These are phyloP conservation scores for Dillenia turbinata DNA, from an alignment of 164 flowering plant genomes.

Conservation along the genomic window DNA sequence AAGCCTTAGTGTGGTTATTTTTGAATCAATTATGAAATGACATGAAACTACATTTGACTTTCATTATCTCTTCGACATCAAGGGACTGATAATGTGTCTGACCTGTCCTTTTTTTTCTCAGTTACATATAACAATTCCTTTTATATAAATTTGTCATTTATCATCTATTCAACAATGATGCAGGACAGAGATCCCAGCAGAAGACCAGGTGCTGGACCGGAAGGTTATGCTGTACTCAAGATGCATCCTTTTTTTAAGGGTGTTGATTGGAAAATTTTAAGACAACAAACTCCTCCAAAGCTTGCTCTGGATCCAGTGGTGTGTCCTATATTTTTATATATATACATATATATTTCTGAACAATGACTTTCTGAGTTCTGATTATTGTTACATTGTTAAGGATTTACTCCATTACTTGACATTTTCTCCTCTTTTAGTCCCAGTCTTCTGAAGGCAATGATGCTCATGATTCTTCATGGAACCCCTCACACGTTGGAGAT, in stretches of 20 bases:
- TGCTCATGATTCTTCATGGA: constrained; percentile 62
- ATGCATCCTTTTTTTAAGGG: constrained; percentile 84
- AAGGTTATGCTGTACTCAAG: constrained; percentile 80
- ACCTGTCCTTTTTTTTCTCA: too few species aligned
- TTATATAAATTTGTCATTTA: background rate
- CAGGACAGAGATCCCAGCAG: constrained; percentile 85
- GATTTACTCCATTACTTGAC: background rate
- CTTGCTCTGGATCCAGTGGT: constrained; percentile 61
- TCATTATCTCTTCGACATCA: too few species aligned
- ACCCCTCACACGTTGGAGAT: constrained; percentile 75
- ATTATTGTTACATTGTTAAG: background rate
- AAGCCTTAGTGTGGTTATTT: too few species aligned
- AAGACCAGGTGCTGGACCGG: constrained; percentile 92
- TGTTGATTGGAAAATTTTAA: constrained; percentile 73
- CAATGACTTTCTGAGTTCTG: too few species aligned
- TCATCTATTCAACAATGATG: constrained; percentile 11
- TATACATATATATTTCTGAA: too few species aligned
- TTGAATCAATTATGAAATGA: too few species aligned
- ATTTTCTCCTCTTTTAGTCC: constrained; percentile 12
- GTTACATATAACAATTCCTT: background rate
- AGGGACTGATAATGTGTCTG: too few species aligned
- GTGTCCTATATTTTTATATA: background rate
- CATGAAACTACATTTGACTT: too few species aligned
- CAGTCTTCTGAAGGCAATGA: constrained; percentile 45
- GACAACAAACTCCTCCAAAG: constrained; percentile 58